Evolutionary conservation across 148 eudicot species (phyloP), one percentile per base, ranked within the genome.

Genomic region (Talinum fruticosum): DNA sequence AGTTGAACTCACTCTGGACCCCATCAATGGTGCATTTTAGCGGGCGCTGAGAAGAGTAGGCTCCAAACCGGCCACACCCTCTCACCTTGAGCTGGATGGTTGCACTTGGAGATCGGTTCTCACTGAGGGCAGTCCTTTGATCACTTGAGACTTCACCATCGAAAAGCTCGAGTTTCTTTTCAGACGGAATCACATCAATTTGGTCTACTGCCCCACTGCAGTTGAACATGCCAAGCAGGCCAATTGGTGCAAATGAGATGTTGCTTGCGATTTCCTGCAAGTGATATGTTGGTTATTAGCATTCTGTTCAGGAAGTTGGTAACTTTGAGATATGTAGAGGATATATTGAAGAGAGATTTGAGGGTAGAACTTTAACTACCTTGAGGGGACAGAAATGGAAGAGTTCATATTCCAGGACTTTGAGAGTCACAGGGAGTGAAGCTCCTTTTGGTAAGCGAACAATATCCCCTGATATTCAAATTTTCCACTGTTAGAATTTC

Each of bases 161-260:
- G 29, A 59, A 73, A 59, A 69, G 72, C 59, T 76, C 83, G 0
- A 81, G 38, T 71, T 84, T 66, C 51, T 75, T 80, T 47, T 77
- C 83, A n/a, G 83, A 49, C n/a, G 79, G 57, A 30, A 38, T 29
- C 66, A 92, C 86, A 37, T 88, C 86, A 75, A 77, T 80, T 18
- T 85, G 82, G 76, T 91, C 93, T 71, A 91, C 87, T 53, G 97
- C 99, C 19, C 96, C 97, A 45, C 96, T 69, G 13, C 86, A 23
- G 81, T 95, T 95, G 89, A 88, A 90, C 99, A 95, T 95, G 79
- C 90, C 87, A n/a, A 95, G 83, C 79, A 93, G 51, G 28, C 98
- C 98, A 32, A 95, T 92, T 66, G 96, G 89, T 29, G 98, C 96
- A 72, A 95, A 91, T n/a, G 90, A 85, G 64, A 90, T 87, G 85